These are phyloP conservation scores for Mycena vulgaris DNA, from an alignment of 768 basidiomycete genomes.

Conservation along the genomic window DNA sequence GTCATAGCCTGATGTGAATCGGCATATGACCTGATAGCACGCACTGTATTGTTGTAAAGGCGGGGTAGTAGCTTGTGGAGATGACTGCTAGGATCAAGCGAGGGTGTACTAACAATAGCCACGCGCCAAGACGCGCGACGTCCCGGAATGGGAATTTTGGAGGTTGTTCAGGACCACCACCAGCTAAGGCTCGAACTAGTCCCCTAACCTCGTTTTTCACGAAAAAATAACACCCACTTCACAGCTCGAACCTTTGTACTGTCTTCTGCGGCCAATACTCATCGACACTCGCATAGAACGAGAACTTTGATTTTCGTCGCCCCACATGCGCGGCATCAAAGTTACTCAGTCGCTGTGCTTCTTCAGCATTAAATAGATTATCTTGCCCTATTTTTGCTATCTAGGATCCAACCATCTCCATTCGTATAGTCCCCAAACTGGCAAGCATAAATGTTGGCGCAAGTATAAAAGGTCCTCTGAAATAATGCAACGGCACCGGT, in stretches of 20 bases:
- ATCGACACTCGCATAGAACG: too few species aligned
- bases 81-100: not conserved
- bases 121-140: not conserved
- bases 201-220: too few species aligned
- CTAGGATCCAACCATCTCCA: not conserved
- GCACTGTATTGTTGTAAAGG: not conserved
- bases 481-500: conserved; percentile 2
- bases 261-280: too few species aligned
- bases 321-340: not conserved
- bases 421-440: not conserved
- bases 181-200: too few species aligned
- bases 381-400: not conserved
- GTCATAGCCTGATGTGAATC: too few species aligned
- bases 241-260: too few species aligned
- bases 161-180: not conserved
- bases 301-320: too few species aligned
- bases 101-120: not conserved
- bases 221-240: too few species aligned
- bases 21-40: not conserved
- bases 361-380: not conserved
- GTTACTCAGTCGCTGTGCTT: not conserved
- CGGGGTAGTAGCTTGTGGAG: not conserved
- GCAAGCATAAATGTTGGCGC: not conserved
- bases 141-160: not conserved
- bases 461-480: conserved; percentile 20